Evolutionary conservation across 352 stramenopile genomes (phyloP).

Genomic region (Phytophthora uliginosa): DNA sequence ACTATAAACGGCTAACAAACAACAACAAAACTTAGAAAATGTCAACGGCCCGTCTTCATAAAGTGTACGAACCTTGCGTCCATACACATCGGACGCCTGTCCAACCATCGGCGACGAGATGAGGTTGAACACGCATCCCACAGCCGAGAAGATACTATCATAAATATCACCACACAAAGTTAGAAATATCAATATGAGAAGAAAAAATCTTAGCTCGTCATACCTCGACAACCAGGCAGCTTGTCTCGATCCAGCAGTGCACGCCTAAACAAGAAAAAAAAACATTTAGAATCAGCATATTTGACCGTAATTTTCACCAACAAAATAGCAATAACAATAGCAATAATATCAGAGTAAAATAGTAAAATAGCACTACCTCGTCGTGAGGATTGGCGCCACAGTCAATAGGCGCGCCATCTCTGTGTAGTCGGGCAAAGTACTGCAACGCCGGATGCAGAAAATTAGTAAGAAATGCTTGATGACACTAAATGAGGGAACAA

Average conservation of each 20-base stretch:
- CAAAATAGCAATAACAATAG: not conserved
- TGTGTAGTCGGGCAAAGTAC: conserved; percentile 78
- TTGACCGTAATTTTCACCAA: not conserved
- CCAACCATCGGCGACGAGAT: conserved; percentile 74
- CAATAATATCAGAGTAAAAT: conserved; percentile 1
- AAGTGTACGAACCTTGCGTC: conserved; percentile 62
- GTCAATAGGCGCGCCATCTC: conserved; percentile 58
- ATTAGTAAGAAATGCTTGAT: not conserved
- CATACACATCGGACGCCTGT: conserved; percentile 73
- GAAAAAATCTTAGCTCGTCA: not conserved
- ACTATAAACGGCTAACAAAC: conserved; percentile 68
- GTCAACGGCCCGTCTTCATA: not conserved
- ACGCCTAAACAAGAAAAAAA: conserved; percentile 44
- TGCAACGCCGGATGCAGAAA: conserved; percentile 22
- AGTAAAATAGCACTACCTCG: conserved; percentile 27
- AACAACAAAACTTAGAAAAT: not conserved
- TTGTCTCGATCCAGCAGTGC: conserved; percentile 66
- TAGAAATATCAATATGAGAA: not conserved
- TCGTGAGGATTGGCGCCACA: conserved; percentile 58
- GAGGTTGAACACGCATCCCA: conserved; percentile 65
- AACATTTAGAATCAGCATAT: not conserved
- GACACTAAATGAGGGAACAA: not conserved
- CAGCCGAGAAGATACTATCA: conserved; percentile 62
- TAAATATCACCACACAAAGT: not conserved
- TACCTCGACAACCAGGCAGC: conserved; percentile 78